Evolutionary conservation across 306 rosid genomes (phyloP), one percentile per base, ranked within the genome.

Genomic region (Abrus precatorius): DNA sequence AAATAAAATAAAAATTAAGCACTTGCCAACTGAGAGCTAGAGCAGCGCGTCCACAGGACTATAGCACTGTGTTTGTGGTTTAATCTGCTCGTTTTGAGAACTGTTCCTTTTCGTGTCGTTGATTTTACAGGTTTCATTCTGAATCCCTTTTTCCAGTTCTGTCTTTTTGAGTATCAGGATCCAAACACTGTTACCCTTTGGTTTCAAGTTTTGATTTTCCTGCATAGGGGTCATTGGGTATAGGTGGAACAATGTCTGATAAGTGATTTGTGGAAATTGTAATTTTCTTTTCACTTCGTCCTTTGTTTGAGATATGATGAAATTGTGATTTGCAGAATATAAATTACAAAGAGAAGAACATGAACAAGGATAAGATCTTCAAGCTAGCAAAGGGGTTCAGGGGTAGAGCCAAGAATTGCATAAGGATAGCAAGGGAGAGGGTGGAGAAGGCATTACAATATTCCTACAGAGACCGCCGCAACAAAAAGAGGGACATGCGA

Each of bases 371-470:
- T 33, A 91, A 93, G 89, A 79, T 95, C 64, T 91, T 93, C 80
- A 88, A 95, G 94, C 85, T 95, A 1, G 98, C 99, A 3, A 95
- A 93, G 93, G 99, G 99, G 64, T 95, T 93, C 83, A 85, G 98
- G 76, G 99, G 99, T 32, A 90, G 99, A 88, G 99, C 99, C 56
- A 95, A 93, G 89, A 93, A 95, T 80, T 95, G 99, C 87, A 91
- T 95, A 74, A 88, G 97, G 89, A 93, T 93, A 77, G 94, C 99
- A 6, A 90, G 98, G 84, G 99, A 95, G 88, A 89, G 99, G 69
- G 98, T 95, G 69, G 99, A 95, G 85, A 95, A 95, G 91, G 99
- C 98, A 30, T 88, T 95, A 92, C 99, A 93, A 84, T 93, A 95
- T 86, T 91, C 99, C 29, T 95, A 95, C 79, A 87, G 99, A 68